Percentiles rank a stretch among this genome's conserved stretches.
Conservation (phyloP, 164 flowering plant genomes). For the Aristolochia contorta region DNA sequence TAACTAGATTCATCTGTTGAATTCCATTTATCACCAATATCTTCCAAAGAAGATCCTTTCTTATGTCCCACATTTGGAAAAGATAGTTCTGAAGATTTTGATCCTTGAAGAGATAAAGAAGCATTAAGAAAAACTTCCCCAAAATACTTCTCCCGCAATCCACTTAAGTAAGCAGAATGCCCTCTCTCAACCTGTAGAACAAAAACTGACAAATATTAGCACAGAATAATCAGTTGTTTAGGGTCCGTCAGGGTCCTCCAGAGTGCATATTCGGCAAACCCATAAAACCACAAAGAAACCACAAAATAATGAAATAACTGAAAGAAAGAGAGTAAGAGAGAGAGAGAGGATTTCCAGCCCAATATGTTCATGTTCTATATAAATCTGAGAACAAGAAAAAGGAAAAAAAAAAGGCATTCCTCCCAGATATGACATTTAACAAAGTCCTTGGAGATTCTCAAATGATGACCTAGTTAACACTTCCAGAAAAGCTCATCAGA, state of each 20-base stretch:
- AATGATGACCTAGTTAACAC: no score
- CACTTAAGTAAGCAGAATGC: slow-evolving; percentile 70
- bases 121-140: slow-evolving; percentile 94
- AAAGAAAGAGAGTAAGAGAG: neutral
- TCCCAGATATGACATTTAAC: no score
- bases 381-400: no score
- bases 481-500: no score
- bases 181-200: slow-evolving; percentile 85
- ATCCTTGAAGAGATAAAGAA: slow-evolving; percentile 36
- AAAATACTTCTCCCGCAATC: slow-evolving; percentile 85
- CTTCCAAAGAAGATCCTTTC: slow-evolving; percentile 17
- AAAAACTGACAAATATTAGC: neutral
- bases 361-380: neutral
- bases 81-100: slow-evolving; percentile 15
- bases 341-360: neutral
- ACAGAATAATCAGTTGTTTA: neutral
- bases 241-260: no score
- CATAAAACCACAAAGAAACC: no score
- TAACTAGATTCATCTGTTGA: slow-evolving; percentile 1
- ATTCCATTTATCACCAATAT: slow-evolving; percentile 18
- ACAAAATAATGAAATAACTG: no score
- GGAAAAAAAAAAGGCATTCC: no score
- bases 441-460: no score
- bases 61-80: slow-evolving; percentile 10
- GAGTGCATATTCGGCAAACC: no score